Evolutionary conservation across 192 early-diverging fungal species (phyloP).

Genomic region (Coemansia sp.): DNA sequence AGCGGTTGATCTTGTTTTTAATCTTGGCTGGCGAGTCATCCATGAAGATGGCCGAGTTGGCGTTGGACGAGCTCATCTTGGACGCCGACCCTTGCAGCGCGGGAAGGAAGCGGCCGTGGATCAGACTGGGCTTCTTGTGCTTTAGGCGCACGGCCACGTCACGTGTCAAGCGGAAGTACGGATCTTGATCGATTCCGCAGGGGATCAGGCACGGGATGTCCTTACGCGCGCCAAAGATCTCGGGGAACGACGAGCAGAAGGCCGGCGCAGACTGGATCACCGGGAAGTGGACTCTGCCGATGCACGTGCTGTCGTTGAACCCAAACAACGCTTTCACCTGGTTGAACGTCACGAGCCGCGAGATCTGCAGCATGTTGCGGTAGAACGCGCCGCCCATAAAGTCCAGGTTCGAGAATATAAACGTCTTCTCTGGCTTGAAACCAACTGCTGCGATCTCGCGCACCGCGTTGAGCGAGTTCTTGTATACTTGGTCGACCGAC

Average conservation of each 20-base stretch:
- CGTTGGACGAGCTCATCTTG: constrained; percentile 94
- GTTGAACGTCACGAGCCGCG: constrained; percentile 81
- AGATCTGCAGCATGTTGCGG: constrained; percentile 86
- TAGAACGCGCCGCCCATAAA: constrained; percentile 94
- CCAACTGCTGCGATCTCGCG: constrained; percentile 94
- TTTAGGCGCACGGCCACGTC: constrained; percentile 91
- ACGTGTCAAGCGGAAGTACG: constrained; percentile 96
- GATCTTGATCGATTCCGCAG: constrained; percentile 98
- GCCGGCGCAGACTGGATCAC: constrained; percentile 92
- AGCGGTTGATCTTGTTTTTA: constrained; percentile 97
- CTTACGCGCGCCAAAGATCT: constrained; percentile 86
- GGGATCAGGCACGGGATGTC: constrained; percentile 97
- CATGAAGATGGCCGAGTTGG: constrained; percentile 90
- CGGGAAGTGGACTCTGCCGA: constrained; percentile 95
- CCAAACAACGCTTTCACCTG: constrained; percentile 88
- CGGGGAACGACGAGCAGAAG: constrained; percentile 92
- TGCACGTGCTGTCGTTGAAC: constrained; percentile 81
- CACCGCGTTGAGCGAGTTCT: constrained; percentile 79
- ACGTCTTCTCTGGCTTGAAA: constrained; percentile 93
- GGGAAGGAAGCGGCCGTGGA: constrained; percentile 96
- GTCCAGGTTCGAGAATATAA: constrained; percentile 93
- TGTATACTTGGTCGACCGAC: constrained; percentile 75
- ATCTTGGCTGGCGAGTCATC: constrained; percentile 87
- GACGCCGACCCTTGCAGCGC: constrained; percentile 85
- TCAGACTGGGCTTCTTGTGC: constrained; percentile 92